Conservation (phyloP, 495 filamentous ascomycete species). For the Aspergillus saccharolyticus region DNA sequence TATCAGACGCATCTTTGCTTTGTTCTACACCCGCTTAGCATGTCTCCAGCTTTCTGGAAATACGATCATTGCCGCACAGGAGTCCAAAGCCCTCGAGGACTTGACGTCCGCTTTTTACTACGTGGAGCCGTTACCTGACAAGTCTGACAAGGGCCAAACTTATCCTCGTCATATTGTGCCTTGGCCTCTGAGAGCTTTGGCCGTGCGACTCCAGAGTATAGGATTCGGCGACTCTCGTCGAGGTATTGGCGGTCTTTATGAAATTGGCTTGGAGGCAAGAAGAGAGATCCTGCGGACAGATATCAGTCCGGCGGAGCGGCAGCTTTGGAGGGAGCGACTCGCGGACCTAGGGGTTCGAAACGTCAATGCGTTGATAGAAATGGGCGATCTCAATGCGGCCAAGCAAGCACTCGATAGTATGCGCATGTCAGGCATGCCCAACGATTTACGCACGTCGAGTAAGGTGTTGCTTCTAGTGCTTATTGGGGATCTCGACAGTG, state of each 20-base stretch:
- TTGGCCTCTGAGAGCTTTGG: slow-evolving; percentile 80
- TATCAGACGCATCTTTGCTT: slow-evolving; percentile 59
- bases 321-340: slow-evolving; percentile 64
- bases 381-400: slow-evolving; percentile 80
- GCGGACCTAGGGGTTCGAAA: slow-evolving; percentile 71
- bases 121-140: slow-evolving; percentile 30
- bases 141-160: slow-evolving; percentile 24
- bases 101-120: slow-evolving; percentile 68
- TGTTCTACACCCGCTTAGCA: slow-evolving; percentile 80
- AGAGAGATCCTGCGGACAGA: slow-evolving; percentile 40
- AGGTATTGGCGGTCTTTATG: slow-evolving; percentile 83
- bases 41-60: slow-evolving; percentile 71
- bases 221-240: slow-evolving; percentile 78
- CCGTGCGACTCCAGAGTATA: slow-evolving; percentile 75
- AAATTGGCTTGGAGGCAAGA: slow-evolving; percentile 73
- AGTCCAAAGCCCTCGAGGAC: slow-evolving; percentile 79
- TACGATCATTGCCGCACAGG: slow-evolving; percentile 71
- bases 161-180: slow-evolving; percentile 60
- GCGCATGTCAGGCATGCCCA: slow-evolving; percentile 31
- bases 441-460: slow-evolving; percentile 33
- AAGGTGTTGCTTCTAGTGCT: slow-evolving; percentile 66
- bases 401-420: slow-evolving; percentile 55
- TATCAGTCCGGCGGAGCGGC: slow-evolving; percentile 28
- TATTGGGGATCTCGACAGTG: slow-evolving; percentile 69
- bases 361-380: slow-evolving; percentile 79